A percentile compares a stretch with the other conserved stretches of the same genome.
These are phyloP conservation scores for Dissophora ornata DNA, from an alignment of 192 early-diverging fungal species.

Conservation along the genomic window DNA sequence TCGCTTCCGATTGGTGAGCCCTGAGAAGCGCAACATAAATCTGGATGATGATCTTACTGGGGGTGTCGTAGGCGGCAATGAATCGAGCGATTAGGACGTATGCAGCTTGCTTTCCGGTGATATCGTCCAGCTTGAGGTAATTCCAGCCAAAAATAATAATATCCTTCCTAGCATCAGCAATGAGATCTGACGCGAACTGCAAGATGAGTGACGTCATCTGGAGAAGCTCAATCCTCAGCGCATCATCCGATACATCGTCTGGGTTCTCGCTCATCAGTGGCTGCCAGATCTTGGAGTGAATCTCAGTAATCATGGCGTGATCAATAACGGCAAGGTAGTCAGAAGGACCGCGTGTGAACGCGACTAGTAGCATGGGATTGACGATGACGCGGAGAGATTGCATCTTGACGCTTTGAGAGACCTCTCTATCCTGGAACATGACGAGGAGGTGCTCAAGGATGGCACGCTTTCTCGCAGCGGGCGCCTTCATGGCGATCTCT, in stretches of 20 bases:
- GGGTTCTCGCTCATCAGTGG: conserved; percentile 60
- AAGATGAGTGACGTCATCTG: conserved; percentile 92
- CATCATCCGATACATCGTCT: conserved; percentile 70
- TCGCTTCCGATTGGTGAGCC: conserved; percentile 90
- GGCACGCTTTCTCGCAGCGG: conserved; percentile 66
- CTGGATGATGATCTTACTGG: conserved; percentile 86
- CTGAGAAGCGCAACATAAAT: conserved; percentile 89
- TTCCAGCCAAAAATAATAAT: conserved; percentile 97
- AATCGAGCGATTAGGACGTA: conserved; percentile 95
- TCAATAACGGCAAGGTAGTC: conserved; percentile 68
- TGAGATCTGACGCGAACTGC: conserved; percentile 79
- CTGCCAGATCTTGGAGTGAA: conserved; percentile 71
- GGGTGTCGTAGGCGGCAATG: conserved; percentile 93
- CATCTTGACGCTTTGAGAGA: conserved; percentile 76
- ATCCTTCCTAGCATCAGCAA: conserved; percentile 85
- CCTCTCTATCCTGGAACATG: conserved; percentile 69
- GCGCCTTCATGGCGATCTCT: conserved; percentile 68
- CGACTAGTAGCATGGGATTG: conserved; percentile 85
- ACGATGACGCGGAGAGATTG: conserved; percentile 81
- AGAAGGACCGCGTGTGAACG: conserved; percentile 64
- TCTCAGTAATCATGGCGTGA: conserved; percentile 66
- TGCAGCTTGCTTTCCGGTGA: conserved; percentile 94
- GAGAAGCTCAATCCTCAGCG: conserved; percentile 85
- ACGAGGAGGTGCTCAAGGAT: conserved; percentile 84
- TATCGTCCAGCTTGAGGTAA: conserved; percentile 85